Evolutionary conservation across 177 flowering plant species (phyloP).

Genomic region (Vitis hybrid): DNA sequence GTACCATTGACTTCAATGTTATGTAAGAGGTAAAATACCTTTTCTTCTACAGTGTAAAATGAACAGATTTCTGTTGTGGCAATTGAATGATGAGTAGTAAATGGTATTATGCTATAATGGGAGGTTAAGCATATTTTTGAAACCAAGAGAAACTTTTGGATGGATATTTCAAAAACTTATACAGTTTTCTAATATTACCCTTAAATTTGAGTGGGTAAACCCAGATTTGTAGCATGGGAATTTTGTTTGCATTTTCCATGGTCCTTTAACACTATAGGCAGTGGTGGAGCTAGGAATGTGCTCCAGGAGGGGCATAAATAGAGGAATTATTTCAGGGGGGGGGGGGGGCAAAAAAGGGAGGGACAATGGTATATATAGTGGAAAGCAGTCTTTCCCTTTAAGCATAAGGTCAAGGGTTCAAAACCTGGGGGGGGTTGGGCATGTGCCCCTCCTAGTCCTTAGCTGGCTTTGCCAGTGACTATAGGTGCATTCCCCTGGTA

Average conservation of each 20-base stretch:
- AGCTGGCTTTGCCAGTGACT: too few species aligned
- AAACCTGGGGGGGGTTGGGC: too few species aligned
- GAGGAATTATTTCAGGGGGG: too few species aligned
- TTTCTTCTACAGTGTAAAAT: not conserved
- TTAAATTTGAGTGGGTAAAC: not conserved
- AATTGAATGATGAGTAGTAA: not conserved
- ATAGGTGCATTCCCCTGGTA: not conserved
- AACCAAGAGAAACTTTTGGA: too few species aligned
- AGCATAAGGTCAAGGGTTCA: too few species aligned
- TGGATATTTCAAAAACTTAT: too few species aligned
- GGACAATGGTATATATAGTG: too few species aligned
- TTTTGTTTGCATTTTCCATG: not conserved
- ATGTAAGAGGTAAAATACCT: not conserved
- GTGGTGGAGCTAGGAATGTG: too few species aligned
- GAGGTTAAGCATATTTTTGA: not conserved
- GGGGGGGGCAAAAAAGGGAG: too few species aligned
- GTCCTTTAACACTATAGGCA: not conserved
- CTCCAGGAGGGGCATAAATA: too few species aligned
- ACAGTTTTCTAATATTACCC: not conserved
- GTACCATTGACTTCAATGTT: not conserved
- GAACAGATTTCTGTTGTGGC: not conserved
- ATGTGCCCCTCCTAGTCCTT: too few species aligned
- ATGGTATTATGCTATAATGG: not conserved
- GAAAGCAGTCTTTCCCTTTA: too few species aligned
- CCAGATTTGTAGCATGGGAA: not conserved